Percentiles rank a stretch among this genome's conserved stretches.
Conservation (phyloP, 116 monocot species). For the Dioscorea cayenensis region DNA sequence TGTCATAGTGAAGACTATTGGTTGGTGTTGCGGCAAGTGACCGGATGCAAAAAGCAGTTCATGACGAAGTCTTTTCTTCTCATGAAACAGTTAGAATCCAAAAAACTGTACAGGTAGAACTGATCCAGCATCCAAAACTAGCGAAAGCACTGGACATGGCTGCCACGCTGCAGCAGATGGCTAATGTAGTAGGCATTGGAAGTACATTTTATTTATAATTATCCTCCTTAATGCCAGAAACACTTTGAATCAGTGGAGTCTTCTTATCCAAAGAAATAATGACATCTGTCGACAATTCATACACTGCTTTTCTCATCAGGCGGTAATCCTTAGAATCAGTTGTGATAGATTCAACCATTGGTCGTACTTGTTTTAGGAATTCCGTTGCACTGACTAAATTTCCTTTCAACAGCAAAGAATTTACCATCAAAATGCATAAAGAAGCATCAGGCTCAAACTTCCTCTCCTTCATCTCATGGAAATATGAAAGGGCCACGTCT, state of each 20-base stretch:
- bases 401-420: constrained; percentile 46
- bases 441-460: constrained; percentile 42
- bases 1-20: too few relatives aligned
- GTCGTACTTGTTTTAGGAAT: constrained; percentile 49
- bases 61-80: too few relatives aligned
- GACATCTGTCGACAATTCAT: constrained; percentile 30
- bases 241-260: constrained; percentile 22
- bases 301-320: constrained; percentile 37
- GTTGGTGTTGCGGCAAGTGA: too few relatives aligned
- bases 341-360: constrained; percentile 15
- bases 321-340: constrained; percentile 28
- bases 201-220: too few relatives aligned
- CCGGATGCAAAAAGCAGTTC: too few relatives aligned
- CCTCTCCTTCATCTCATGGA: constrained; percentile 45
- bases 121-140: too few relatives aligned
- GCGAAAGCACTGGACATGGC: too few relatives aligned
- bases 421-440: constrained; percentile 44
- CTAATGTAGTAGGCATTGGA: too few relatives aligned
- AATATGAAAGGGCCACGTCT: constrained; percentile 44
- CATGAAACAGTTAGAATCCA: too few relatives aligned
- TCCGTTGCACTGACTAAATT: constrained; percentile 33
- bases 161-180: too few relatives aligned
- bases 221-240: constrained; percentile 7
- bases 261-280: constrained; percentile 29
- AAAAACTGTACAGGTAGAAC: too few relatives aligned